These are phyloP conservation scores for Gyromitra esculenta DNA, from an alignment of 2,329 filamentous ascomycete genomes.

Conservation along the genomic window DNA sequence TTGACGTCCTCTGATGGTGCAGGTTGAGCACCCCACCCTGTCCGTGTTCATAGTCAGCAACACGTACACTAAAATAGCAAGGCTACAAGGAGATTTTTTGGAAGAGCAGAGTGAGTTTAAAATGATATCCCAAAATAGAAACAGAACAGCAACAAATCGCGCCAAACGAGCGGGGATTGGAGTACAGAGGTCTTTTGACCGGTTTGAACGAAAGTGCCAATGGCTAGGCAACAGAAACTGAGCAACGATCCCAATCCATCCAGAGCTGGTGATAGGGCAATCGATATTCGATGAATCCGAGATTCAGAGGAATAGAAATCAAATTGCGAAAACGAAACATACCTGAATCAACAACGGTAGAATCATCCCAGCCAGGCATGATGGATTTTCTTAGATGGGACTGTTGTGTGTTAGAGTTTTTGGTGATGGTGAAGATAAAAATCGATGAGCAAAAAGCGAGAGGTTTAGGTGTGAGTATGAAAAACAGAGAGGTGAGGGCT, in stretches of 20 bases:
- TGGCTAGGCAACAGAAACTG: background rate
- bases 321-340: slow-evolving; percentile 10
- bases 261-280: background rate
- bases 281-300: background rate
- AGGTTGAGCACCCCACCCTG: slow-evolving; percentile 36
- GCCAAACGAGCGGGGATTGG: background rate
- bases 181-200: background rate
- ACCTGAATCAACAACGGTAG: slow-evolving; percentile 21
- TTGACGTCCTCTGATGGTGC: slow-evolving; percentile 1
- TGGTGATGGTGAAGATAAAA: slow-evolving; percentile 12
- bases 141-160: background rate
- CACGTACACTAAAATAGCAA: background rate
- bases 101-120: background rate
- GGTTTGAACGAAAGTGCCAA: background rate
- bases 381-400: slow-evolving; percentile 15
- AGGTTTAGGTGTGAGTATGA: background rate
- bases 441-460: background rate
- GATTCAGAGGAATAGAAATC: background rate
- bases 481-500: background rate
- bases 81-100: background rate
- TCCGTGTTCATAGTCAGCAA: background rate
- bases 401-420: background rate
- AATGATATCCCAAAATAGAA: background rate
- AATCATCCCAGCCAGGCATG: slow-evolving; percentile 49
- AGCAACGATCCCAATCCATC: background rate